Evolutionary conservation across 495 filamentous ascomycete genomes (phyloP), one percentile per base, ranked within the genome.

Genomic region (Aspergillus conjunctus): DNA sequence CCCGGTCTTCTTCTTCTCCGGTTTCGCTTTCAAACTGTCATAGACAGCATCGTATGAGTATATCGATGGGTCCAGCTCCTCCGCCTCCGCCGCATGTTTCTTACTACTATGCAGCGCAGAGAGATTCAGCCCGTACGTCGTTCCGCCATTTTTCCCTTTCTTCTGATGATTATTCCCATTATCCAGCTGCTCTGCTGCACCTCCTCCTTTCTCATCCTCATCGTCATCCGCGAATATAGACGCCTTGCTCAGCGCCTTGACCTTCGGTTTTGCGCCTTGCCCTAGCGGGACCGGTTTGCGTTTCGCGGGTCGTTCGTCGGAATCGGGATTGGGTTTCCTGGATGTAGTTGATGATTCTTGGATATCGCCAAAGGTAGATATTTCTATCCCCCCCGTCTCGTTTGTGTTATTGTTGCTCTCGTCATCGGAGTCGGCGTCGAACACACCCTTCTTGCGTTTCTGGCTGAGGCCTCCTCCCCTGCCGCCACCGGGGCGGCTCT

Each of bases 31-130:
- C 8, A 83, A 59, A 34, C 71, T 77, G 54, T 86, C 83, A 65
- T 85, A 84, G 5, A 79, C 71, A 7, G 77, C 71, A 66, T 86
- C 83, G 66, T 86, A 85, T 58, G 83, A 83, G 71, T 83, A 85
- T 18, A 84, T 81, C 14, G 74, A 76, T 0, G 83, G 77, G 51
- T 84, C 81, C 18, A 83, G 54, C 17, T 75, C 71, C 56, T 80
- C 67, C 2, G 81, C 81, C 49, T 75, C 67, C 54, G 80, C 67
- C 11, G 76, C 71, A 61, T 83, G 79, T 61, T 80, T 76, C 18
- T 68, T 73, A 49, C 73, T 80, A 63, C 73, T 80, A 52, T 80
- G 79, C 31, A 78, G 44, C n/a, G 79, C 72, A 9, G 81, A 76
- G n/a, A 84, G 72, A 59, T 21, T 66, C 11, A 60, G 15, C n/a